These are phyloP conservation scores for Herpetospermum pedunculosum DNA, from an alignment of 306 rosid genomes.

Conservation along the genomic window DNA sequence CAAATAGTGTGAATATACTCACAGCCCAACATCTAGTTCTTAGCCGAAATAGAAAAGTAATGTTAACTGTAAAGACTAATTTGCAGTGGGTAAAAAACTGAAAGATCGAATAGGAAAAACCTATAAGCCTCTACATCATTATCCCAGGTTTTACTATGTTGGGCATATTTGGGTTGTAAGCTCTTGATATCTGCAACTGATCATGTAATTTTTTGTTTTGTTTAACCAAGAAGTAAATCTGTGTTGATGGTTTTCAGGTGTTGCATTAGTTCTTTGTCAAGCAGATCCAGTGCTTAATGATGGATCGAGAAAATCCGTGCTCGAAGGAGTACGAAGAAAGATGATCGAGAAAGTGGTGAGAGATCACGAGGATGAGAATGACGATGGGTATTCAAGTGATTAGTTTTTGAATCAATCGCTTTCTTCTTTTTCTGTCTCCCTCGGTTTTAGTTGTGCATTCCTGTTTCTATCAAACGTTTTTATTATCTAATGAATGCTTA, in stretches of 20 bases:
- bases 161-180: not conserved
- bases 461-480: not conserved
- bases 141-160: not conserved
- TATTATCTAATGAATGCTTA: not conserved
- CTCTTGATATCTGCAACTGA: not conserved
- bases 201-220: not conserved
- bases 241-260: slow-evolving; percentile 30
- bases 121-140: too few species aligned
- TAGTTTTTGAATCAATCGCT: slow-evolving; percentile 17
- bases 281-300: slow-evolving; percentile 80
- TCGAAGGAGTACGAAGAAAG: slow-evolving; percentile 68
- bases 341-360: slow-evolving; percentile 68
- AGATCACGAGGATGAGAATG: slow-evolving; percentile 56
- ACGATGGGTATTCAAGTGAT: slow-evolving; percentile 74
- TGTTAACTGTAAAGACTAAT: too few species aligned
- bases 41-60: too few species aligned
- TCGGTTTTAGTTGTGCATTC: not conserved
- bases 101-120: too few species aligned
- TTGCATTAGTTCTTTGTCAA: slow-evolving; percentile 82
- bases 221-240: not conserved
- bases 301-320: slow-evolving; percentile 55
- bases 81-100: too few species aligned
- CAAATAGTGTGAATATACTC: too few species aligned
- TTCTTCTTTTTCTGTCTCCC: not conserved
- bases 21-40: too few species aligned